Percentiles rank a stretch among this genome's conserved stretches.
phyloP scores from a whole-genome alignment of 306 rosid species.

The Ochetophila trinervis region DNA sequence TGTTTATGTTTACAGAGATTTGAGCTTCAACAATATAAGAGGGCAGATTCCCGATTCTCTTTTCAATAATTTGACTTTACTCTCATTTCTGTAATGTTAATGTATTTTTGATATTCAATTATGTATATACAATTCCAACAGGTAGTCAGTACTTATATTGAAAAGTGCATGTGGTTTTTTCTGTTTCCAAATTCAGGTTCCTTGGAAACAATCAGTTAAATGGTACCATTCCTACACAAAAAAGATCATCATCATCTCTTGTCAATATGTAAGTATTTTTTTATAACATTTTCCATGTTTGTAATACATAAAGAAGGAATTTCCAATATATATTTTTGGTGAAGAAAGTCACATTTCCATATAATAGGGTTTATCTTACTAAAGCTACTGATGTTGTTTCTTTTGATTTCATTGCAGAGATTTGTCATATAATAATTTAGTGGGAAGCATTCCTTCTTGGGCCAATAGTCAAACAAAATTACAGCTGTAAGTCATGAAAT shows the following conservation, averaged over 20 bases:
- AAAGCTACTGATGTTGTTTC: too few species aligned
- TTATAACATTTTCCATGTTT: not conserved
- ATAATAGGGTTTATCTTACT: too few species aligned
- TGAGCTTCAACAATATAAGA: conserved; percentile 78
- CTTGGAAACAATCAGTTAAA: conserved; percentile 74
- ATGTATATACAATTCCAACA: conserved; percentile 8
- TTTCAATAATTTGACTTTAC: conserved; percentile 54
- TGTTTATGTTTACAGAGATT: conserved; percentile 45
- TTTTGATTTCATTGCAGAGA: conserved; percentile 56
- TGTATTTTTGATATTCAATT: conserved; percentile 8
- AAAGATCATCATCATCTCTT: conserved; percentile 39
- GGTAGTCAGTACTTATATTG: not conserved
- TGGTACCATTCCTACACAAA: conserved; percentile 54
- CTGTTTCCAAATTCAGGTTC: conserved; percentile 38
- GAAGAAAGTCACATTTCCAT: too few species aligned
- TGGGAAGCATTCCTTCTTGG: conserved; percentile 85
- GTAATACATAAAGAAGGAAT: too few species aligned
- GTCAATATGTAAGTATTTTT: conserved; percentile 48
- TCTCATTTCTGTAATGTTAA: conserved; percentile 53
- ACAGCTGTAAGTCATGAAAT: conserved; percentile 50
- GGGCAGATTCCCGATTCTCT: conserved; percentile 58
- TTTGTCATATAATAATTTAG: conserved; percentile 68
- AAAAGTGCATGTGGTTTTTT: conserved; percentile 8
- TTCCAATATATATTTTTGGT: too few species aligned
- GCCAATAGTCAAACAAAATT: conserved; percentile 31